phyloP scores from a whole-genome alignment of 1,284 basidiomycete genomes.

The Leccinum laetum region DNA sequence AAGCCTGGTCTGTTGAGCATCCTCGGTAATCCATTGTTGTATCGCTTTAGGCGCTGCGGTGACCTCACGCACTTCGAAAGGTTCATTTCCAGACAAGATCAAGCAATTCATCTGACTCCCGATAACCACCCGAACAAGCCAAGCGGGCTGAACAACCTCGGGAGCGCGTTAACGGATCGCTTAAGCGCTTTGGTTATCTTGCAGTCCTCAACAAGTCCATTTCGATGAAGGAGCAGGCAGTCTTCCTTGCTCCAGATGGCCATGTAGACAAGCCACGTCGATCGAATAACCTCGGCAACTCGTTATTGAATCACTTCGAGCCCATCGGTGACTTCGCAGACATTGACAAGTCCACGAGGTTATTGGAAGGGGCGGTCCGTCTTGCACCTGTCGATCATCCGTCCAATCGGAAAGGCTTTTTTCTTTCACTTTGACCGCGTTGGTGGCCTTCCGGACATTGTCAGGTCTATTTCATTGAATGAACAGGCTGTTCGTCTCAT shows the following conservation, averaged over 20 bases:
- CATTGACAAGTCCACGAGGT: background rate
- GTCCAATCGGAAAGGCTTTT: background rate
- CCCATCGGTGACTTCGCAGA: background rate
- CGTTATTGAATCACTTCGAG: background rate
- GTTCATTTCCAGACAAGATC: background rate
- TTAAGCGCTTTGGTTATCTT: background rate
- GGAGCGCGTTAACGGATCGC: background rate
- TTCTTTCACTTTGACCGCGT: background rate
- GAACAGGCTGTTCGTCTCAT: background rate
- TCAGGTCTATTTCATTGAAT: background rate
- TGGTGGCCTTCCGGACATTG: background rate
- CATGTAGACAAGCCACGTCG: background rate
- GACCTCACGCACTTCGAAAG: background rate
- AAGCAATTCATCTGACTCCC: background rate
- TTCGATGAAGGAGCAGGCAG: background rate
- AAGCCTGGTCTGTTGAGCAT: background rate
- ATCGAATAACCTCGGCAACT: background rate
- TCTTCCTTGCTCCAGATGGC: background rate
- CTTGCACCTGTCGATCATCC: background rate
- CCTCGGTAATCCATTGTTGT: background rate
- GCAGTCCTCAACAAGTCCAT: background rate
- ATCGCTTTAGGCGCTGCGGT: background rate
- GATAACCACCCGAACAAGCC: background rate
- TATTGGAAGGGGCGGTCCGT: background rate
- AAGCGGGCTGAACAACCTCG: background rate